Evolutionary conservation across 345 rosid genomes (phyloP), one percentile per base, ranked within the genome.

Genomic region (thale cress (Arabidopsis thaliana)): DNA sequence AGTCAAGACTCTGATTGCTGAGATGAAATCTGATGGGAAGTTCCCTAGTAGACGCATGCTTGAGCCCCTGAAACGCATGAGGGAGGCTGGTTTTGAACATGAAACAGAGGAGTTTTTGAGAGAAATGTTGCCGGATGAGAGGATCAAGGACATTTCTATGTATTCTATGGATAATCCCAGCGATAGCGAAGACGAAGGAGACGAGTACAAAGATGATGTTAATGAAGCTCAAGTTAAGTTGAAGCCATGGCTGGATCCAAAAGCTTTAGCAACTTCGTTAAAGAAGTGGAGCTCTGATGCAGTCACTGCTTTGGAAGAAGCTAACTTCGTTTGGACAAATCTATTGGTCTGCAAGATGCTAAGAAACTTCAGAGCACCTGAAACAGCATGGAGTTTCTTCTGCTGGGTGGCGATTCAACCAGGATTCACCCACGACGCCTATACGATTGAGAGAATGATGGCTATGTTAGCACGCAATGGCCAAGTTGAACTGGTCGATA

Each of bases 341-440:
- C 65, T 90, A 61, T 78, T 94, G 84, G 97, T 87, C 33, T 88
- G 96, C 80, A 91, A 88, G 85, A 81, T 91, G 84, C 88, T 90
- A 38, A 83, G 97, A 81, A 86, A 83, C 76, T 82, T 94, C 68
- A 88, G 56, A 34, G 88, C 91, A 11, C 81, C 87, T 9, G 87
- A 87, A 69, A 81, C 87, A 60, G 97, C 97, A 11, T 91, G 98
- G 98, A 79, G 74, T 60, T 90, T 91, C 87, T 94, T 94, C 83
- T 85, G 91, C 72, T 94, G 97, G 98, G 95, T 94, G 62, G 89
- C 91, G 45, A 78, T 50, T 84, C 98, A 90, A 79, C 93, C 96
- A 0, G 93, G 90, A 67, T 91, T 86, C 78, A 81, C 88, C 53
- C 98, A 91, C 13, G 91, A 94, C 62, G 78, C 86, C 48, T 90